Evolutionary conservation across 2,329 filamentous ascomycete genomes (phyloP), one percentile per base, ranked within the genome.

Genomic region (Cadophora luteo-olivacea): DNA sequence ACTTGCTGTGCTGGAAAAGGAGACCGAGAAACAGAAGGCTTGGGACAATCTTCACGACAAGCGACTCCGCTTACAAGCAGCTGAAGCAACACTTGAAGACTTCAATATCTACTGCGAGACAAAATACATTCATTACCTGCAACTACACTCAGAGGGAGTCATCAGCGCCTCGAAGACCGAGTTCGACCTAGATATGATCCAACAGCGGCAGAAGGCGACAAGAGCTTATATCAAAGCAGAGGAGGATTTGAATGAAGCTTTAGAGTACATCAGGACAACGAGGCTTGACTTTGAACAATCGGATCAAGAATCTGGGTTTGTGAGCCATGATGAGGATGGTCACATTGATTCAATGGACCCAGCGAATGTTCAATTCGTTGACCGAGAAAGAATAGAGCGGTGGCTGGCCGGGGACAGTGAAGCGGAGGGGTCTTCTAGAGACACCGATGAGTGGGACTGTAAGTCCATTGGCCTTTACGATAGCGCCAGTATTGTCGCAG

Each of bases 281-380:
- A 58, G 14, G 12, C 4, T 41, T 11, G 11, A 58, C 32, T 58
- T 58, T 24, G 55, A 58, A 38, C 29, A 38, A 9, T 58, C 38
- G 24, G 55, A 57, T 22, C 55, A 58, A 24, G 55, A 58, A 11
- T 58, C 55, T 38, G 55, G 32, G 14, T 58, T 58, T 22, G 19
- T 22, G 6, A 41, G 33, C n/a, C 32, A n/a, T 5, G 8, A 41
- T 2, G 55, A 58, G 36, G 55, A 58, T 41, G 55, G 55, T 9
- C 32, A 38, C 24, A 36, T 58, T 41, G 55, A 58, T 1, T 58
- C 55, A 14, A 58, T 58, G 55, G 32, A 58, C 19, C 55, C 55
- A 4, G n/a, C 55, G n/a, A n/a, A 25, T 6, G 55, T 24, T 19
- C 24, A 38, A 7, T 41, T 1, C 9, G 33, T 58, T 41, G 55